Percentiles rank a stretch among this genome's conserved stretches.
Conservation (phyloP, 345 rosid genomes). For the Geranium rotundifolium region DNA sequence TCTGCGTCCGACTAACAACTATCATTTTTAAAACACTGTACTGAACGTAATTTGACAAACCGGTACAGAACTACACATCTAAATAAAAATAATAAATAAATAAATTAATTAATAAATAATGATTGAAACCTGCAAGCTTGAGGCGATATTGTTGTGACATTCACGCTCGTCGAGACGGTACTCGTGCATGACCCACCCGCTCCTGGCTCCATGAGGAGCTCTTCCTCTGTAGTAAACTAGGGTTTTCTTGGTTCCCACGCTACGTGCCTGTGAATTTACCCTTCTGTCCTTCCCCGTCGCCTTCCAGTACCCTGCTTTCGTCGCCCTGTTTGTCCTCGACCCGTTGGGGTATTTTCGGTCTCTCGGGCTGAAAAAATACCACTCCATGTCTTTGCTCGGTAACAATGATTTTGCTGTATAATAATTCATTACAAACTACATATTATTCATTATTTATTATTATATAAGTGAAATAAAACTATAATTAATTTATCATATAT, state of each 20-base stretch:
- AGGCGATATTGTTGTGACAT: conserved; percentile 34
- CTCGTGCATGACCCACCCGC: conserved; percentile 98
- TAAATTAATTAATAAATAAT: too few species aligned
- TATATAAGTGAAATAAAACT: too few species aligned
- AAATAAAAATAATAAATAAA: too few species aligned
- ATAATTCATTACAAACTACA: too few species aligned
- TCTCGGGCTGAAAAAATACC: conserved; percentile 94
- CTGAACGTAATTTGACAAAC: too few species aligned
- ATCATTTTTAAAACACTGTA: too few species aligned
- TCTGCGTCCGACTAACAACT: too few species aligned
- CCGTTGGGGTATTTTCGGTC: conserved; percentile 93
- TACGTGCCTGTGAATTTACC: conserved; percentile 52
- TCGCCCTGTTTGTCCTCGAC: conserved; percentile 85
- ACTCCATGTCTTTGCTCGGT: conserved; percentile 85
- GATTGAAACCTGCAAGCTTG: too few species aligned
- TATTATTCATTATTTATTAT: too few species aligned
- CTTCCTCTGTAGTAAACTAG: conserved; percentile 84
- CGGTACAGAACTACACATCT: too few species aligned
- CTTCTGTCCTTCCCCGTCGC: conserved; percentile 84
- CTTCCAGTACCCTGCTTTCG: conserved; percentile 89
- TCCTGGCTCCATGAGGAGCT: conserved; percentile 87
- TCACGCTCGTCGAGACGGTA: conserved; percentile 88
- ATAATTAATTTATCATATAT: too few species aligned
- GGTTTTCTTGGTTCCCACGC: conserved; percentile 93
- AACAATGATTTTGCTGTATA: conserved; percentile 66